phyloP scores from a whole-genome alignment of 768 basidiomycete species.

The Termitomyces sp. region DNA sequence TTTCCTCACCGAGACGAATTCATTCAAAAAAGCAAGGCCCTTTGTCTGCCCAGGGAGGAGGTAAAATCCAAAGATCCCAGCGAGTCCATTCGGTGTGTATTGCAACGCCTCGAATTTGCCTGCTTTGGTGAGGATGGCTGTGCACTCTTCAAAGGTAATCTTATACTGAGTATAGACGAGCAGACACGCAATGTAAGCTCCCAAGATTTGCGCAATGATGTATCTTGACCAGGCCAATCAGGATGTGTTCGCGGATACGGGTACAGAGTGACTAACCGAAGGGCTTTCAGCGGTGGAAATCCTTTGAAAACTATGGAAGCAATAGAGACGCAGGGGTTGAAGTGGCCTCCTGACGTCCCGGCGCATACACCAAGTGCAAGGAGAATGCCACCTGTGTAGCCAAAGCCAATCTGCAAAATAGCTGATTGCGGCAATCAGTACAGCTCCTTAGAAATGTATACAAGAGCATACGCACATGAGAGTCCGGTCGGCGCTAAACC shows the following conservation, averaged over 20 bases:
- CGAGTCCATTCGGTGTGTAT: conserved; percentile 38
- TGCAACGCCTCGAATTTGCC: conserved; percentile 20
- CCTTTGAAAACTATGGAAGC: conserved; percentile 46
- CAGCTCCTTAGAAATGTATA: background rate
- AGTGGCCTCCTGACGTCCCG: conserved; percentile 59
- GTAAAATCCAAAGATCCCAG: conserved; percentile 55
- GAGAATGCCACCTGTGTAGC: conserved; percentile 56
- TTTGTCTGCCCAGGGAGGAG: conserved; percentile 40
- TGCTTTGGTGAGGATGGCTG: conserved; percentile 24
- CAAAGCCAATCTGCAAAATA: conserved; percentile 52
- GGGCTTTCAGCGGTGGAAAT: conserved; percentile 49
- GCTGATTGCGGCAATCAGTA: conserved; percentile 28
- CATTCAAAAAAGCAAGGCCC: conserved; percentile 46
- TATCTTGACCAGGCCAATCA: conserved; percentile 36
- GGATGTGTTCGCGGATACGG: background rate
- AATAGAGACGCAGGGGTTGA: conserved; percentile 62
- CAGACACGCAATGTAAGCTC: conserved; percentile 59
- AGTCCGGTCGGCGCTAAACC: conserved; percentile 25
- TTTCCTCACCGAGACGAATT: conserved; percentile 45
- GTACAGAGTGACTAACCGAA: conserved; percentile 29
- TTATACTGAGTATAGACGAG: conserved; percentile 63
- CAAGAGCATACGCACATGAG: conserved; percentile 39
- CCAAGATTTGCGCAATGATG: conserved; percentile 62
- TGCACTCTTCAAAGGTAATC: conserved; percentile 36
- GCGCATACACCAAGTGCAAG: conserved; percentile 52